Percentiles rank a stretch among this genome's conserved stretches.
Evolutionary conservation across 1,139 yeast genomes (phyloP).

Genomic region (Yamadazyma kanchanaburiensis): DNA sequence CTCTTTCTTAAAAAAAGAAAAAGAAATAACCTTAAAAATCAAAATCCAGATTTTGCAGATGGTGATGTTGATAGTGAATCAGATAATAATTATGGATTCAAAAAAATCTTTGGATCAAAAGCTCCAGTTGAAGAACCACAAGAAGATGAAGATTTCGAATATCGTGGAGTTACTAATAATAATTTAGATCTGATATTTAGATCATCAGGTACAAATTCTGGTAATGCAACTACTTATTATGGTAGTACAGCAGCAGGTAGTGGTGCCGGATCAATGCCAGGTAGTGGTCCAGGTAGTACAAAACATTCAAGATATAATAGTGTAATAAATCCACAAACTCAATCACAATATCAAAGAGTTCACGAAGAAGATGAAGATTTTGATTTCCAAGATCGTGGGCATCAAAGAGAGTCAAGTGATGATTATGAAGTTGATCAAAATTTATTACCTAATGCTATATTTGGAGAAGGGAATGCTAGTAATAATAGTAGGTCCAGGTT

Average conservation of each 20-base stretch:
- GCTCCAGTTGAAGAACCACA: slow-evolving; percentile 10
- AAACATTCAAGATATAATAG: slow-evolving; percentile 14
- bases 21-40: slow-evolving; percentile 32
- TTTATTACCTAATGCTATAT: slow-evolving; percentile 11
- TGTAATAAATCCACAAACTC: slow-evolving; percentile 8
- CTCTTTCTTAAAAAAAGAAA: slow-evolving; percentile 33
- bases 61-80: slow-evolving; percentile 13
- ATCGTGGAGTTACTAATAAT: slow-evolving; percentile 47
- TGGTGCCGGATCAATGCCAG: slow-evolving; percentile 3
- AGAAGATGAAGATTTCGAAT: slow-evolving; percentile 33
- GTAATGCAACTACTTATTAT: slow-evolving; percentile 15
- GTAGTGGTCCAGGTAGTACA: slow-evolving; percentile 14
- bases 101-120: slow-evolving; percentile 29
- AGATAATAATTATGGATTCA: slow-evolving; percentile 22
- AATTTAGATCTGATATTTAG: slow-evolving; percentile 42
- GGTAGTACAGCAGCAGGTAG: slow-evolving; percentile 7
- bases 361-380: slow-evolving; percentile 14
- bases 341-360: slow-evolving; percentile 10
- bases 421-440: slow-evolving; percentile 12
- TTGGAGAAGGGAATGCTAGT: slow-evolving; percentile 17
- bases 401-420: slow-evolving; percentile 1
- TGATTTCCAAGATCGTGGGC: slow-evolving; percentile 7
- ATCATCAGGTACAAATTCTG: slow-evolving; percentile 22
- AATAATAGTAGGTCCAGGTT: slow-evolving; percentile 23
- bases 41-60: slow-evolving; percentile 44